Evolutionary conservation across 169 alveolate species (phyloP).

Genomic region (Plasmodium knowlesi): DNA sequence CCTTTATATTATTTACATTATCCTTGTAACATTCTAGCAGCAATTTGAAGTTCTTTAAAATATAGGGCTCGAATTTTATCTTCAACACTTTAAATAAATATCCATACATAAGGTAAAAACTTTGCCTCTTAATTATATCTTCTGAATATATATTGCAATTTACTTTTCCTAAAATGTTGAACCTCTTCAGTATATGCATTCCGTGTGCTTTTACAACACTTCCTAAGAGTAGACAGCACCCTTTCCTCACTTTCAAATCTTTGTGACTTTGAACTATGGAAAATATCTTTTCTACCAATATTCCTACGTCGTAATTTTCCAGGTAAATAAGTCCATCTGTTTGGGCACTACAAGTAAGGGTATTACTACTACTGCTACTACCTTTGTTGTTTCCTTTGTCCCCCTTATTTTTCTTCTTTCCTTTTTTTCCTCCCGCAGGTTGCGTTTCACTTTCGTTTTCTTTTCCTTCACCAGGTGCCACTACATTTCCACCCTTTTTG

Average conservation of each 20-base stretch:
- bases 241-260: slow-evolving; percentile 73
- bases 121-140: slow-evolving; percentile 64
- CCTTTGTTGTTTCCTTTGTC: not conserved
- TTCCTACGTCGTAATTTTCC: slow-evolving; percentile 35
- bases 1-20: slow-evolving; percentile 66
- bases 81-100: slow-evolving; percentile 68
- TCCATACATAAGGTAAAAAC: slow-evolving; percentile 71
- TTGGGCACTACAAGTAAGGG: not conserved
- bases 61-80: slow-evolving; percentile 62
- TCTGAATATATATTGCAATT: slow-evolving; percentile 59
- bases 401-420: not conserved
- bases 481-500: not conserved
- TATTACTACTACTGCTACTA: not conserved
- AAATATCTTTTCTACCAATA: slow-evolving; percentile 38
- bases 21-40: slow-evolving; percentile 75
- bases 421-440: not conserved
- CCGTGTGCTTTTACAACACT: slow-evolving; percentile 75
- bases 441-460: not conserved
- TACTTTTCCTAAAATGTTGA: slow-evolving; percentile 30
- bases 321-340: slow-evolving; percentile 29
- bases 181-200: slow-evolving; percentile 24
- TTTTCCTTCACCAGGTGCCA: not conserved
- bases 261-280: slow-evolving; percentile 17
- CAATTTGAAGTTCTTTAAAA: slow-evolving; percentile 44
- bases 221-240: slow-evolving; percentile 61